Percentiles rank a stretch among this genome's conserved stretches.
These are phyloP conservation scores for Alternaria angustiovoidea DNA, from an alignment of 2,329 filamentous ascomycete genomes.

Conservation along the genomic window DNA sequence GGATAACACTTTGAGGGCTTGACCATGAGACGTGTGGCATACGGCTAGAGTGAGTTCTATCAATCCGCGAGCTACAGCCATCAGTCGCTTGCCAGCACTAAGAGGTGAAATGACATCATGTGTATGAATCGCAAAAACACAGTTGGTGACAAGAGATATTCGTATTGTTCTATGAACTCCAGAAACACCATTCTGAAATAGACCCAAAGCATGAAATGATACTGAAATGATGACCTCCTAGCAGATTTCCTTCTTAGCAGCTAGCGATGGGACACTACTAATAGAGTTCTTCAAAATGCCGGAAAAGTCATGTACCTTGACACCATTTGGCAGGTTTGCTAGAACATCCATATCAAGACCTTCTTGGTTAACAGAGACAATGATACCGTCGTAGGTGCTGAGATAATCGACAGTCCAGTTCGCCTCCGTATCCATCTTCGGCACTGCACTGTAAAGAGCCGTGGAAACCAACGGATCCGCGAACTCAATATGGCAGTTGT, in stretches of 20 bases:
- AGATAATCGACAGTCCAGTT: conserved; percentile 53
- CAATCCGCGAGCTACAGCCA: too few relatives aligned
- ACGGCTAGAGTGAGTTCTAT: too few relatives aligned
- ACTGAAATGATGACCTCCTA: background rate
- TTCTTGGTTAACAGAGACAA: conserved; percentile 56
- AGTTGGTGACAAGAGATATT: too few relatives aligned
- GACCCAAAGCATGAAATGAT: too few relatives aligned
- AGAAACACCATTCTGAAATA: too few relatives aligned
- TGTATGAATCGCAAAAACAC: too few relatives aligned
- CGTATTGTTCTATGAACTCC: too few relatives aligned
- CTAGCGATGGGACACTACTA: background rate
- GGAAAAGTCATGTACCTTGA: conserved; percentile 44
- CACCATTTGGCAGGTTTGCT: conserved; percentile 39
- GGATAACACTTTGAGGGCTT: too few relatives aligned
- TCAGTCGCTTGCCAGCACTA: too few relatives aligned
- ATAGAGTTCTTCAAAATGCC: background rate
- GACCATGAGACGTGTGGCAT: too few relatives aligned
- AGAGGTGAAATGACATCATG: too few relatives aligned
- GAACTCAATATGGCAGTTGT: conserved; percentile 54
- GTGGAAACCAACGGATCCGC: conserved; percentile 56
- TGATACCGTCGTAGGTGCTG: conserved; percentile 55
- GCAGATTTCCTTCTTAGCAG: background rate
- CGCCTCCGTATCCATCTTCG: conserved; percentile 46
- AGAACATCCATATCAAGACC: conserved; percentile 55
- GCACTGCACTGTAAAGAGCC: conserved; percentile 53